Base-by-base conservation (phyloP, 495 filamentous ascomycete genomes). In the Tuber calosporum region DNA sequence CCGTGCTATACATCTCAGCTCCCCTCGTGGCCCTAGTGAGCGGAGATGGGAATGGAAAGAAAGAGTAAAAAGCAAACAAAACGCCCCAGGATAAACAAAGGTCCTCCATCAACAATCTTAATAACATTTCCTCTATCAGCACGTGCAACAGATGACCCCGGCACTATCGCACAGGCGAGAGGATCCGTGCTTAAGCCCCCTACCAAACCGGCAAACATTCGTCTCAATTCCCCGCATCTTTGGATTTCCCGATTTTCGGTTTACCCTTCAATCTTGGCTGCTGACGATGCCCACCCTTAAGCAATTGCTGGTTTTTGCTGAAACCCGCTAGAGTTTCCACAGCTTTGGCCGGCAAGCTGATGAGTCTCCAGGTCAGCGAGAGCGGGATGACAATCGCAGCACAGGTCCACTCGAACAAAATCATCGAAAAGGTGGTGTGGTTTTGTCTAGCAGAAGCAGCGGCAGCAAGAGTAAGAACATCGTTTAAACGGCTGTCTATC, bases 381-480 rank as follows among this genome's bases (percentile, higher is more conserved):
- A 79, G 70, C 22, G 77, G 77, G 17, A 75, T 38, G 22, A 79
- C 70, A 20, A 79, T 37, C 20, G 72, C 69, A 37, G 77, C 70
- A 58, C 73, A 79, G 15, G 15, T 36, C 77, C 77, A 79, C 70
- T 79, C 66, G 40, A 73, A 9, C 38, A 79, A 2, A 15, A 79
- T 30, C 36, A 68, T 69, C 2, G 70, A 67, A 34, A 79, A 37
- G 7, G 73, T 69, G 34, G 53, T 42, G 36, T 75, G 76, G 5
- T 79, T 69, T 40, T 69, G 67, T 15, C 72, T 36, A 1, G 75
- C 69, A 38, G 70, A 69, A 11, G 79, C 79, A 5, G 79, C 71
- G 15, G 72, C 92, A 19, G 93, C 91, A 20, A 97, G 84, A 1
- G 91, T 86, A 66, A 97, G 85, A 1, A 92, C 91, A 76, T 97